Evolutionary conservation across 371 early-diverging fungal species (phyloP).

Genomic region (Sporodiniella umbellata): DNA sequence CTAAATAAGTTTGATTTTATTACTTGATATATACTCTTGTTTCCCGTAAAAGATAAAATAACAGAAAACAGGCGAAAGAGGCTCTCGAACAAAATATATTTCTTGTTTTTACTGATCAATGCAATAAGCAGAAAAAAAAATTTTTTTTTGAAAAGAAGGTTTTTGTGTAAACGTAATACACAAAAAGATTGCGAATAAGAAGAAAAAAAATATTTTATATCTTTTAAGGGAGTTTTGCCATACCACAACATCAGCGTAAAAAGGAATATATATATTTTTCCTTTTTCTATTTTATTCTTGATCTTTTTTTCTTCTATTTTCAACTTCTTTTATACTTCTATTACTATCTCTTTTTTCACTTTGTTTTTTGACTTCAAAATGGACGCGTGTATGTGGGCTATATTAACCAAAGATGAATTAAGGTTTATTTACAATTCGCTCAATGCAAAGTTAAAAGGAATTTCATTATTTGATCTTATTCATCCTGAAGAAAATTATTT

Average conservation of each 20-base stretch:
- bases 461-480: slow-evolving; percentile 55
- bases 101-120: neutral
- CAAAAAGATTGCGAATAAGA: slow-evolving; percentile 1
- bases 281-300: slow-evolving; percentile 6
- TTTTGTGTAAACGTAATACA: neutral
- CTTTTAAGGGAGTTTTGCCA: slow-evolving; percentile 1
- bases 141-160: neutral
- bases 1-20: too few relatives aligned
- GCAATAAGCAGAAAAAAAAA: neutral
- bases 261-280: neutral
- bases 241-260: neutral
- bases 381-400: slow-evolving; percentile 32
- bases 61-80: too few relatives aligned
- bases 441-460: slow-evolving; percentile 20
- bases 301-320: slow-evolving; percentile 4
- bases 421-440: slow-evolving; percentile 25
- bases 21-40: too few relatives aligned
- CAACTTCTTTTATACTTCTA: too few relatives aligned
- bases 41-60: too few relatives aligned
- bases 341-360: too few relatives aligned
- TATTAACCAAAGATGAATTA: slow-evolving; percentile 22
- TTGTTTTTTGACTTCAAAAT: too few relatives aligned
- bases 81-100: too few relatives aligned
- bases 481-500: slow-evolving; percentile 58
- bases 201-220: neutral